Evolutionary conservation across 495 filamentous ascomycete species (phyloP).

Genomic region (Darksidea phi): DNA sequence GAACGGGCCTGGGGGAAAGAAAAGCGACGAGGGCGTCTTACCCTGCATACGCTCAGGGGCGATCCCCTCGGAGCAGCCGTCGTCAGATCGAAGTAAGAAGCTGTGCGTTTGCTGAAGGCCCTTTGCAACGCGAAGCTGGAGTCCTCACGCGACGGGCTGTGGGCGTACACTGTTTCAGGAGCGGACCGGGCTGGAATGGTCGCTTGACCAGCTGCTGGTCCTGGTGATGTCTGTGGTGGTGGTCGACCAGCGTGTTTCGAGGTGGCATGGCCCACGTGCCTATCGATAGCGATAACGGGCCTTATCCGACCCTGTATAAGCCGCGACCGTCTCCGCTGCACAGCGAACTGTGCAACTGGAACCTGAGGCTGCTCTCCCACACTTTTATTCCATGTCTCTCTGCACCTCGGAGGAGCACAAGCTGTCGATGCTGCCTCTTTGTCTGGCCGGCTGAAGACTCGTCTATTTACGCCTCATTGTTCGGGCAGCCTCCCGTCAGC

Average conservation of each 20-base stretch:
- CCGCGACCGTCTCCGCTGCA: constrained; percentile 3
- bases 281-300: constrained; percentile 13
- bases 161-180: constrained; percentile 20
- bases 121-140: not conserved
- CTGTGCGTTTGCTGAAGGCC: not conserved
- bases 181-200: constrained; percentile 7
- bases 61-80: too few relatives aligned
- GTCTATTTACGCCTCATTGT: not conserved
- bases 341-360: constrained; percentile 5
- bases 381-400: not conserved
- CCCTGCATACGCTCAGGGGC: constrained; percentile 21
- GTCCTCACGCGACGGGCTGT: not conserved
- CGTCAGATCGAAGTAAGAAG: too few relatives aligned
- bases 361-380: not conserved
- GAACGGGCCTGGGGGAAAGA: not conserved
- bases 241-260: constrained; percentile 1
- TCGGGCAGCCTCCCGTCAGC: not conserved
- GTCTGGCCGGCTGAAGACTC: not conserved
- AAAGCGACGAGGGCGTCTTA: constrained; percentile 14
- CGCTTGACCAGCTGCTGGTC: constrained; percentile 8
- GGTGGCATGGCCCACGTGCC: constrained; percentile 21
- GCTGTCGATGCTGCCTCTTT: not conserved
- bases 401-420: not conserved
- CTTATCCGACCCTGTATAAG: constrained; percentile 8
- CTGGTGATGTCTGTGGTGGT: constrained; percentile 3